Percentiles rank a stretch among this genome's conserved stretches.
Conservation (phyloP, 1,139 yeast species). For the Geotrichum macrosporum region DNA sequence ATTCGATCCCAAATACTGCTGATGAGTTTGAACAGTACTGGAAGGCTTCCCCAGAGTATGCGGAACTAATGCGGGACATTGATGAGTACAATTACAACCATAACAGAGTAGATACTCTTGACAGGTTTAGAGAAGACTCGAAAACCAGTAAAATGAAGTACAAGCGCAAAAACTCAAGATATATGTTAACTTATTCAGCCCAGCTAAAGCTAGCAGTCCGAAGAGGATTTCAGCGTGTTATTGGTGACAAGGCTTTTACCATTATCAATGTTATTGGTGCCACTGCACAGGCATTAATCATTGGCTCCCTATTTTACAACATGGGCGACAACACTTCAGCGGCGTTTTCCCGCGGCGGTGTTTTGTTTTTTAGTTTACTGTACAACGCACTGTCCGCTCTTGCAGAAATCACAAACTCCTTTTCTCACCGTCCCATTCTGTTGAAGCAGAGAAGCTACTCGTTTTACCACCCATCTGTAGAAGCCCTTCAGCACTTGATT, state of each 20-base stretch:
- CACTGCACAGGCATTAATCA: slow-evolving; percentile 48
- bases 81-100: slow-evolving; percentile 41
- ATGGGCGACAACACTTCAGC: slow-evolving; percentile 46
- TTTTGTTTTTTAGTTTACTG: slow-evolving; percentile 42
- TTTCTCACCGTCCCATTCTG: slow-evolving; percentile 41
- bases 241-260: slow-evolving; percentile 51
- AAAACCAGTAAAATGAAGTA: slow-evolving; percentile 34
- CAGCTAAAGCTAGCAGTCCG: slow-evolving; percentile 38
- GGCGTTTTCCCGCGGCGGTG: slow-evolving; percentile 50
- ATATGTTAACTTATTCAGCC: slow-evolving; percentile 36
- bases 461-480: slow-evolving; percentile 46
- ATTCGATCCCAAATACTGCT: slow-evolving; percentile 50
- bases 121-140: slow-evolving; percentile 18
- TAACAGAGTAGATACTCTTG: slow-evolving; percentile 37
- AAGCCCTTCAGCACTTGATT: slow-evolving; percentile 40
- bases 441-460: slow-evolving; percentile 44
- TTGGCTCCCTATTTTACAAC: slow-evolving; percentile 53
- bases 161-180: slow-evolving; percentile 36
- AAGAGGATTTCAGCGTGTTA: slow-evolving; percentile 52
- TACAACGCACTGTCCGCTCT: slow-evolving; percentile 43
- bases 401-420: slow-evolving; percentile 43
- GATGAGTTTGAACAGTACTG: slow-evolving; percentile 53
- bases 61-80: slow-evolving; percentile 39
- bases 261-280: slow-evolving; percentile 48
- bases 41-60: slow-evolving; percentile 49